Evolutionary conservation across 73 alveolate genomes (phyloP), one percentile per base, ranked within the genome.

Genomic region (Tetrahymena malaccensis): DNA sequence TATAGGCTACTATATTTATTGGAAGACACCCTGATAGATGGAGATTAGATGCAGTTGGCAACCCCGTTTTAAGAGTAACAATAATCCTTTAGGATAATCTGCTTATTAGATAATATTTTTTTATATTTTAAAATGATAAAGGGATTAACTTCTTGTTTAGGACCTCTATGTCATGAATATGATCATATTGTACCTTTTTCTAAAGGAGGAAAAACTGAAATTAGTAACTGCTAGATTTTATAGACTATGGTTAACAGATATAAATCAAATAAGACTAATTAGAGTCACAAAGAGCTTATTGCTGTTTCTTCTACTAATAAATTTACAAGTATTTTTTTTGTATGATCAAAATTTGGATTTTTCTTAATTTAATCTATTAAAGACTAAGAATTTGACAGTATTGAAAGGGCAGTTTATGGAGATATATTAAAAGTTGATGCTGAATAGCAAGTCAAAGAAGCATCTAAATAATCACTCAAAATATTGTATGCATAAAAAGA

Each of bases 181-280:
- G 99, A 99, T 94, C 99, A 98, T 97, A 98, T 99, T 85, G 96
- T 97, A 40, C 99, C 99, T 57, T 99, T 96, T 96, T 98, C 99
- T 13, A 98, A 98, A 96, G 99, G 99, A n/a, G 99, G 99, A 19
- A 96, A 96, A 70, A 98, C 99, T 34, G 95, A 95, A 55, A 96
- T 96, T 38, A 96, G 96, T 89, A 99, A 99, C 97, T 99, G 99
- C 94, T 99, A 98, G 95, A 97, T 99, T 58, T 96, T 99, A 85
- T 98, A 99, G 97, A 98, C 99, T 33, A 96, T 96, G 94, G 99
- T 98, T 19, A 99, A 99, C 96, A 97, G 99, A 96, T 97, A 70
- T 94, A 98, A 99, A 97, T 94, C 98, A 34, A 98, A 98, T 94
- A 97, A 96, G 93, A 96, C 37, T 70, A n/a, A n/a, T 40, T 31